A percentile compares a stretch with the other conserved stretches of the same genome.
Conservation (phyloP, 805 yeast genomes). For the Candida koratica region DNA sequence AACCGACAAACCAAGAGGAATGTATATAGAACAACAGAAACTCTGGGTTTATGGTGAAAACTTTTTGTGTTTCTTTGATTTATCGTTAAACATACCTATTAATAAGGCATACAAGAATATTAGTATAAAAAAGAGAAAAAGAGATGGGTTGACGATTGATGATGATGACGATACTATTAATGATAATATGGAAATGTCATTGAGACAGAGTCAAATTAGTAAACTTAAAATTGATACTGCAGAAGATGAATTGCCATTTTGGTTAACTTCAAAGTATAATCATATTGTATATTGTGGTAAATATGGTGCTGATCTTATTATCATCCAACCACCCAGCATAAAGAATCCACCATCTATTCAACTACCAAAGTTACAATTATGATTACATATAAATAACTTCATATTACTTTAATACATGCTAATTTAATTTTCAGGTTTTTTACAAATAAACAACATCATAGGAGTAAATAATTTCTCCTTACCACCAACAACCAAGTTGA, state of each 20-base stretch:
- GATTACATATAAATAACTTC: no score
- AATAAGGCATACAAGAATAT: slow-evolving; percentile 26
- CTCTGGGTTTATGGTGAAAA: slow-evolving; percentile 86
- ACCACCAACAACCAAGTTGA: slow-evolving; percentile 93
- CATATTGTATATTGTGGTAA: slow-evolving; percentile 62
- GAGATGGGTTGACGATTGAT: slow-evolving; percentile 38
- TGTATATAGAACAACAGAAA: slow-evolving; percentile 46
- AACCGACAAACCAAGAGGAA: slow-evolving; percentile 69
- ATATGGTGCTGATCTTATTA: slow-evolving; percentile 57
- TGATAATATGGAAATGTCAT: slow-evolving; percentile 24
- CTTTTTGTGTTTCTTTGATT: slow-evolving; percentile 76
- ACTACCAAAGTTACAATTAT: slow-evolving; percentile 51
- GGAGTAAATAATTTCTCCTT: slow-evolving; percentile 88
- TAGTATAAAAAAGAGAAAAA: slow-evolving; percentile 38
- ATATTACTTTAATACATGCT: slow-evolving; percentile 1
- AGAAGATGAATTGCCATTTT: slow-evolving; percentile 49
- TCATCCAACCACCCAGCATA: slow-evolving; percentile 73
- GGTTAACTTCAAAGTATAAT: slow-evolving; percentile 72
- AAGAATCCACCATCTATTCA: slow-evolving; percentile 63
- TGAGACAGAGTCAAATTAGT: slow-evolving; percentile 29
- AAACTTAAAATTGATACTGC: slow-evolving; percentile 37
- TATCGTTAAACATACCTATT: slow-evolving; percentile 53
- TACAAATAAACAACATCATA: slow-evolving; percentile 90
- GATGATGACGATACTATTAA: slow-evolving; percentile 20
- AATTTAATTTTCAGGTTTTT: slow-evolving; percentile 61